Evolutionary conservation across 805 yeast species (phyloP).

Genomic region (Ogataea corticis): DNA sequence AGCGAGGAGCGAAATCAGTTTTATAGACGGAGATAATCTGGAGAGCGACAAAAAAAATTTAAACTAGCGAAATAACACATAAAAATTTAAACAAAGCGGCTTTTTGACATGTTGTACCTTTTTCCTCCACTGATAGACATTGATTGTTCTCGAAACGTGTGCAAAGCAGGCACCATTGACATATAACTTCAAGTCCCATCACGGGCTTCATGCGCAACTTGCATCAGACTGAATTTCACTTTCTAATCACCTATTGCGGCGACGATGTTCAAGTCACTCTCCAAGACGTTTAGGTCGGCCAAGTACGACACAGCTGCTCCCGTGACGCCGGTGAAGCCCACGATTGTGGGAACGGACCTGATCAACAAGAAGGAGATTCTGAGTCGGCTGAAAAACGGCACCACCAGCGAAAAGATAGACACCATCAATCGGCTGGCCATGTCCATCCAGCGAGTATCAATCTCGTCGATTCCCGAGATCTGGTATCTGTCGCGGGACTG

Average conservation of each 20-base stretch:
- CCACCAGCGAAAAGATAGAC: slow-evolving; percentile 38
- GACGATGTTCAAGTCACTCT: slow-evolving; percentile 29
- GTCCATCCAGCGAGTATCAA: slow-evolving; percentile 50
- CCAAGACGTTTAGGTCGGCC: slow-evolving; percentile 25
- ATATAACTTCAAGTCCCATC: too few relatives aligned
- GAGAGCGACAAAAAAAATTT: not conserved
- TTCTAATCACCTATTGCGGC: too few relatives aligned
- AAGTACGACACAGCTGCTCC: slow-evolving; percentile 9
- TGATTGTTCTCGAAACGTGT: too few relatives aligned
- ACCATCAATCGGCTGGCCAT: slow-evolving; percentile 54
- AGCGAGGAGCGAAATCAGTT: not conserved
- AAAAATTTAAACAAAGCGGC: slow-evolving; percentile 1
- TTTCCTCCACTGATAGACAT: too few relatives aligned
- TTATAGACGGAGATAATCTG: not conserved
- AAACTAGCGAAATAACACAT: not conserved
- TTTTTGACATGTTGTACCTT: not conserved
- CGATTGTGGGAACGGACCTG: slow-evolving; percentile 30
- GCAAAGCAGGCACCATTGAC: too few relatives aligned
- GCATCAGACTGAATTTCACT: too few relatives aligned
- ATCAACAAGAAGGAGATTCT: slow-evolving; percentile 23
- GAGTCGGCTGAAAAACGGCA: slow-evolving; percentile 22
- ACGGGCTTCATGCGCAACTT: too few relatives aligned
- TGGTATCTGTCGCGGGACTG: slow-evolving; percentile 70
- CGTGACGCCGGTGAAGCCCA: slow-evolving; percentile 28
- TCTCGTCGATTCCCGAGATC: slow-evolving; percentile 65